Percentiles rank a stretch among this genome's conserved stretches.
Conservation (phyloP, 345 rosid genomes). For the Dipteronia dyeriana region DNA sequence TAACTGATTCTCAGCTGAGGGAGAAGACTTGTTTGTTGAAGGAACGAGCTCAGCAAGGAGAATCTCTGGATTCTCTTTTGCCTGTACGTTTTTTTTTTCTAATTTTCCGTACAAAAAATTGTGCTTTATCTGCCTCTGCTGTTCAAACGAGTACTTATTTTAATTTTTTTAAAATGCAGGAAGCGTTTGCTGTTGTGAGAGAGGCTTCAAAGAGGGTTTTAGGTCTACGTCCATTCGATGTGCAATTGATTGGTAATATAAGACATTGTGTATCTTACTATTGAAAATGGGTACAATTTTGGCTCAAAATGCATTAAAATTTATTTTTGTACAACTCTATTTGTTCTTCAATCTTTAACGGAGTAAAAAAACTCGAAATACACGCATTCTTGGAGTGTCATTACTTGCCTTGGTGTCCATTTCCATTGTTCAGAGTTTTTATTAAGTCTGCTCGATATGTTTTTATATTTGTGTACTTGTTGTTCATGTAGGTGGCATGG, state of each 20-base stretch:
- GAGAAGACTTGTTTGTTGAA: slow-evolving; percentile 66
- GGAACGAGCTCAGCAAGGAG: slow-evolving; percentile 75
- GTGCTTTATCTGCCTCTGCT: neutral
- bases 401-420: no score
- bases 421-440: neutral
- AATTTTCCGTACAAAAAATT: neutral
- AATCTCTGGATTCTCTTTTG: slow-evolving; percentile 80
- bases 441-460: neutral
- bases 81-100: slow-evolving; percentile 49
- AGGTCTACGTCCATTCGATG: slow-evolving; percentile 92
- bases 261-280: neutral
- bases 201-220: slow-evolving; percentile 91
- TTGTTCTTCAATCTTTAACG: no score
- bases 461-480: neutral
- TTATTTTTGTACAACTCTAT: no score
- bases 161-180: slow-evolving; percentile 40
- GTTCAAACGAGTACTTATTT: neutral
- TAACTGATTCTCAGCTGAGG: slow-evolving; percentile 70
- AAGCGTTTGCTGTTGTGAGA: slow-evolving; percentile 93
- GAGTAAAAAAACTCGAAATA: no score
- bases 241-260: slow-evolving; percentile 75
- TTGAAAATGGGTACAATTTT: neutral
- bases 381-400: neutral
- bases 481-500: slow-evolving; percentile 79
- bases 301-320: no score